phyloP scores from a whole-genome alignment of 331 rosid species.

The Pyrus hybrid region DNA sequence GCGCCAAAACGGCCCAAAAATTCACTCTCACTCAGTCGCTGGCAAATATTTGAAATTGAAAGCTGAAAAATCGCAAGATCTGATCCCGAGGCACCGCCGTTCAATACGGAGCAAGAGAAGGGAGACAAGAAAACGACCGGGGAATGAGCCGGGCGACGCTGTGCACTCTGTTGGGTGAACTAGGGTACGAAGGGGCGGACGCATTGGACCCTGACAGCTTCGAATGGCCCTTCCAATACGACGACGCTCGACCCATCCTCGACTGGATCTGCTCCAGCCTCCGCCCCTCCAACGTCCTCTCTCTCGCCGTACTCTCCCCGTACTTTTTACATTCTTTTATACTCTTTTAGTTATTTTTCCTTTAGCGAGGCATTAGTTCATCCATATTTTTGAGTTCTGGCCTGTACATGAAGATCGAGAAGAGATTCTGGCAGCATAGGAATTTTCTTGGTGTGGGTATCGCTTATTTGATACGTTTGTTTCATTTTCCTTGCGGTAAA shows the following conservation, averaged over 20 bases:
- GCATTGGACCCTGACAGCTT: constrained; percentile 82
- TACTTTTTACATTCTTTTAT: background rate
- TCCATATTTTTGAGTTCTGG: background rate
- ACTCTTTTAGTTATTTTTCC: background rate
- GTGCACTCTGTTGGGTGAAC: constrained; percentile 56
- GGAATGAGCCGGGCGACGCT: constrained; percentile 67
- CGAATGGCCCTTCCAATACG: constrained; percentile 94
- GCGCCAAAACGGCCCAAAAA: constrained; percentile 10
- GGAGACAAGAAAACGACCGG: background rate
- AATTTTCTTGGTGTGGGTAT: background rate
- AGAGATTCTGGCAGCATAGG: background rate
- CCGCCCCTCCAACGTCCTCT: constrained; percentile 82
- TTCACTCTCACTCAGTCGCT: background rate
- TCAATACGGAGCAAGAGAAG: background rate
- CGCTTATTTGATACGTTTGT: background rate
- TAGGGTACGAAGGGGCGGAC: constrained; percentile 61
- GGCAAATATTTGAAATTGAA: background rate
- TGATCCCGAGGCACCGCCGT: background rate
- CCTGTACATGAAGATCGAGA: background rate
- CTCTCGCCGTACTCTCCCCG: constrained; percentile 35
- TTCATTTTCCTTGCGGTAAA: background rate
- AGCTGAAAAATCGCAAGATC: background rate
- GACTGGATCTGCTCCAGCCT: constrained; percentile 95
- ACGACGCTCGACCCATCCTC: constrained; percentile 84
- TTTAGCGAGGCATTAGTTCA: background rate